phyloP scores from a whole-genome alignment of 2,329 filamentous ascomycete species.

The Hypoxylon sp. region DNA sequence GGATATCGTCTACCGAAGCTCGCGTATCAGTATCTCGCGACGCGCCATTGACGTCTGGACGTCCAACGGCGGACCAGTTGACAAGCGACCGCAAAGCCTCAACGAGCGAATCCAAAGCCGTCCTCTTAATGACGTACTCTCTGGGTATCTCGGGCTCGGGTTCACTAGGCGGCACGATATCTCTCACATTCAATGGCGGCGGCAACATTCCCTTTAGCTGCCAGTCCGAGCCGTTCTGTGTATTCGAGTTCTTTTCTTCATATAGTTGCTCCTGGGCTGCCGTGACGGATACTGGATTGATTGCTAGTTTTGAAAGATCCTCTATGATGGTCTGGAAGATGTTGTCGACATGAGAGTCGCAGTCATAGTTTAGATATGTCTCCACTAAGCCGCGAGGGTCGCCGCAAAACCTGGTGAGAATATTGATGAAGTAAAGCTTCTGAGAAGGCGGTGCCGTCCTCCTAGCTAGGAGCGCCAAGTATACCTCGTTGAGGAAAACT shows the following conservation, averaged over 20 bases:
- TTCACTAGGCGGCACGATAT: slow-evolving; percentile 74
- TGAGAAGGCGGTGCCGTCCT: slow-evolving; percentile 89
- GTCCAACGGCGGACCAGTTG: slow-evolving; percentile 83
- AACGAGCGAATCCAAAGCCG: slow-evolving; percentile 89
- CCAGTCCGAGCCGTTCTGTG: slow-evolving; percentile 79
- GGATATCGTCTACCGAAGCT: slow-evolving; percentile 67
- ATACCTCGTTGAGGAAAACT: slow-evolving; percentile 98
- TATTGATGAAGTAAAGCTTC: slow-evolving; percentile 90
- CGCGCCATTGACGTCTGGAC: slow-evolving; percentile 72
- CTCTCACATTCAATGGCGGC: slow-evolving; percentile 85
- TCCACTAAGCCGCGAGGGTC: slow-evolving; percentile 94
- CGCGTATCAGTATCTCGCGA: slow-evolving; percentile 66
- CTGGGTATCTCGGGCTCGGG: slow-evolving; percentile 81
- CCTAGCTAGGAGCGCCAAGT: slow-evolving; percentile 90
- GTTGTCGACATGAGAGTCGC: slow-evolving; percentile 94
- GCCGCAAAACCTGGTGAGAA: slow-evolving; percentile 85
- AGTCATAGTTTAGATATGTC: slow-evolving; percentile 98
- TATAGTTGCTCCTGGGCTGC: slow-evolving; percentile 87
- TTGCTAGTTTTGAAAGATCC: slow-evolving; percentile 90
- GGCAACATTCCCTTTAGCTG: slow-evolving; percentile 88
- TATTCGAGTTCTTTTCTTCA: slow-evolving; percentile 80
- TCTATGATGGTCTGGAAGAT: slow-evolving; percentile 97
- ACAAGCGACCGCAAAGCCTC: slow-evolving; percentile 91
- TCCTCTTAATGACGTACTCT: slow-evolving; percentile 92
- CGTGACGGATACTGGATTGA: slow-evolving; percentile 81